Evolutionary conservation across 1,284 basidiomycete species (phyloP).

Genomic region (Cryptococcus jaspeensis): DNA sequence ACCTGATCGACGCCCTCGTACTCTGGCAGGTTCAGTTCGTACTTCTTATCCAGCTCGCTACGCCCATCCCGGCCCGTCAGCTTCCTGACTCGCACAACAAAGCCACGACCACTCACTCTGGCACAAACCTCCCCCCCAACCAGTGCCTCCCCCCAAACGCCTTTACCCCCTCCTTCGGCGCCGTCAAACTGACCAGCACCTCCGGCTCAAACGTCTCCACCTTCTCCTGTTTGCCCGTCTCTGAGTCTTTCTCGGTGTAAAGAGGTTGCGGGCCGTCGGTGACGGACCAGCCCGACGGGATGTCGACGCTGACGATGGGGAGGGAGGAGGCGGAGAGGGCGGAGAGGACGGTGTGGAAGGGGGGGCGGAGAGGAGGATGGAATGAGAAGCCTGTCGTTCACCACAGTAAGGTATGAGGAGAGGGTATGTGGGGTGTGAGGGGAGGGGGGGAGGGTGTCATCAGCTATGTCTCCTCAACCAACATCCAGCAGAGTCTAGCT

Average conservation of each 20-base stretch:
- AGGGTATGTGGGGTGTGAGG: background rate
- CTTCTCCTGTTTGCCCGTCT: conserved; percentile 62
- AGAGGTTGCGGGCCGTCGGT: conserved; percentile 42
- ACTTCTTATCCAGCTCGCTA: conserved; percentile 56
- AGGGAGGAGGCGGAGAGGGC: conserved; percentile 64
- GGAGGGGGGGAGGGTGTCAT: background rate
- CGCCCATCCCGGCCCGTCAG: background rate
- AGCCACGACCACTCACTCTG: conserved; percentile 60
- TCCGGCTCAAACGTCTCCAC: conserved; percentile 63
- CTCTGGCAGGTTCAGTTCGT: conserved; percentile 69
- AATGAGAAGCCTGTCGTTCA: conserved; percentile 91
- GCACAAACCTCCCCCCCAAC: conserved; percentile 87
- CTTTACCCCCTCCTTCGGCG: conserved; percentile 84
- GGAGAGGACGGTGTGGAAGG: conserved; percentile 75
- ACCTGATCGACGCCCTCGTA: conserved; percentile 78
- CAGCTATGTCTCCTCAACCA: background rate
- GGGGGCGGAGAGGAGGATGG: conserved; percentile 78
- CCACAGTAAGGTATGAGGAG: too few species aligned
- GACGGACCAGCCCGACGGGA: conserved; percentile 95
- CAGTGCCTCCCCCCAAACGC: conserved; percentile 81
- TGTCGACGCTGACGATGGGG: conserved; percentile 88
- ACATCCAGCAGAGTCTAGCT: conserved; percentile 8
- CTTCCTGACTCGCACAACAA: too few species aligned
- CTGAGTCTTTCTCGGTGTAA: conserved; percentile 48
- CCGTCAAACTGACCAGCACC: conserved; percentile 85